Evolutionary conservation across 352 stramenopile genomes (phyloP).

Genomic region (Globisporangium carolinianum): DNA sequence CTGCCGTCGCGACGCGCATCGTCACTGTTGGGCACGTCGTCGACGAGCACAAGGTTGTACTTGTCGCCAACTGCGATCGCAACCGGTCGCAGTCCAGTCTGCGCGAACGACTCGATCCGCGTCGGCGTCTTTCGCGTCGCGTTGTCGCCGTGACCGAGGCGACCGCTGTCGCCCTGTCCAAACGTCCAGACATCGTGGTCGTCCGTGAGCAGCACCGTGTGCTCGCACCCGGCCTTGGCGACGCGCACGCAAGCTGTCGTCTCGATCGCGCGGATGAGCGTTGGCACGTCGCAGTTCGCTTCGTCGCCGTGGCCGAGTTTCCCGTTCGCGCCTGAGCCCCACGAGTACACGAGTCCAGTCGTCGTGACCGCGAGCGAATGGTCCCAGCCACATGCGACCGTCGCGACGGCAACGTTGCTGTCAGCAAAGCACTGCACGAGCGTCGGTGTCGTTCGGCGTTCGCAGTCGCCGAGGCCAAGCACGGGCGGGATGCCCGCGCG

Average conservation of each 20-base stretch:
- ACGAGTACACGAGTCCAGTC: constrained; percentile 59
- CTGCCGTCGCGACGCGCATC: background rate
- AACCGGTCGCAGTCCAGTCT: constrained; percentile 44
- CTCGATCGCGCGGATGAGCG: constrained; percentile 32
- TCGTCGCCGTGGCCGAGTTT: constrained; percentile 81
- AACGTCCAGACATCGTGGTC: constrained; percentile 72
- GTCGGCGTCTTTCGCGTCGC: constrained; percentile 54
- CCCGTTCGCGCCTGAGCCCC: constrained; percentile 73
- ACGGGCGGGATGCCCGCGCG: constrained; percentile 76
- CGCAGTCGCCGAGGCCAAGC: constrained; percentile 62
- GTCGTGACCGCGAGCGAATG: constrained; percentile 70
- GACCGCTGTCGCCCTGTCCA: constrained; percentile 73
- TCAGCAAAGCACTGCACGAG: constrained; percentile 47
- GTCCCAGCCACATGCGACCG: constrained; percentile 74
- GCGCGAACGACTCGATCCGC: constrained; percentile 44
- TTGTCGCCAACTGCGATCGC: constrained; percentile 83
- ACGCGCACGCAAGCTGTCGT: constrained; percentile 44
- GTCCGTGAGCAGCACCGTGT: constrained; percentile 56
- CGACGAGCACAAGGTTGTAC: constrained; percentile 77
- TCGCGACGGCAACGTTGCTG: constrained; percentile 44
- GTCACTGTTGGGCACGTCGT: constrained; percentile 14
- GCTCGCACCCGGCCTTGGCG: constrained; percentile 76
- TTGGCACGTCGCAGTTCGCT: constrained; percentile 67
- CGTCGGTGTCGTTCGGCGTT: constrained; percentile 54
- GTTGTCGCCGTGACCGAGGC: constrained; percentile 66